A percentile compares a stretch with the other conserved stretches of the same genome.
Conservation (phyloP, 345 rosid genomes). For the Chamaenerion angustifolium region DNA sequence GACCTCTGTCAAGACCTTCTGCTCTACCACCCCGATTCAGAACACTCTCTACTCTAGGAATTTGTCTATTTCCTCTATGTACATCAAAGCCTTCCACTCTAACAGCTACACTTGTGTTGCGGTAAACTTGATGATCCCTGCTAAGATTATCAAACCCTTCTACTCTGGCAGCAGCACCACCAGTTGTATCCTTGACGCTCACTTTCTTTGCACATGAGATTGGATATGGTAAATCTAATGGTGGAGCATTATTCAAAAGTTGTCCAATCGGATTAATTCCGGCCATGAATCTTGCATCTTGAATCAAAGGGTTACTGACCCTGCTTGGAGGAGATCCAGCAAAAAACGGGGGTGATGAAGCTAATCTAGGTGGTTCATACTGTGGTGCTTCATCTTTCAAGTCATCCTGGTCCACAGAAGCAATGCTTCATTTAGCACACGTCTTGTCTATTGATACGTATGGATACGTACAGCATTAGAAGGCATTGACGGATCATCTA, state of each 20-base stretch:
- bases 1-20: constrained; percentile 3
- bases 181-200: background rate
- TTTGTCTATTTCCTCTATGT: background rate
- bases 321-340: constrained; percentile 6
- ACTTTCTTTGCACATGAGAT: background rate
- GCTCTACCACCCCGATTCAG: background rate
- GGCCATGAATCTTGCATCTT: constrained; percentile 4
- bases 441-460: too few relatives aligned
- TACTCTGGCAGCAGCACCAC: constrained; percentile 3
- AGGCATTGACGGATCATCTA: too few relatives aligned
- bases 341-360: constrained; percentile 2
- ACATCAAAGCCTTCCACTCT: constrained; percentile 4
- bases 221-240: constrained; percentile 2
- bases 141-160: constrained; percentile 3
- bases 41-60: background rate
- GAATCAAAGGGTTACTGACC: constrained; percentile 2
- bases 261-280: background rate
- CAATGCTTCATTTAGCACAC: too few relatives aligned
- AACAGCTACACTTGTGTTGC: background rate
- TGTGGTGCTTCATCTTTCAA: too few relatives aligned
- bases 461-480: too few relatives aligned
- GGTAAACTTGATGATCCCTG: background rate
- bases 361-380: background rate
- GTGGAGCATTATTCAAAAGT: background rate
- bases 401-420: too few relatives aligned